These are phyloP conservation scores for Cladophialophora psammophila DNA, from an alignment of 2,329 filamentous ascomycete species.

Conservation along the genomic window DNA sequence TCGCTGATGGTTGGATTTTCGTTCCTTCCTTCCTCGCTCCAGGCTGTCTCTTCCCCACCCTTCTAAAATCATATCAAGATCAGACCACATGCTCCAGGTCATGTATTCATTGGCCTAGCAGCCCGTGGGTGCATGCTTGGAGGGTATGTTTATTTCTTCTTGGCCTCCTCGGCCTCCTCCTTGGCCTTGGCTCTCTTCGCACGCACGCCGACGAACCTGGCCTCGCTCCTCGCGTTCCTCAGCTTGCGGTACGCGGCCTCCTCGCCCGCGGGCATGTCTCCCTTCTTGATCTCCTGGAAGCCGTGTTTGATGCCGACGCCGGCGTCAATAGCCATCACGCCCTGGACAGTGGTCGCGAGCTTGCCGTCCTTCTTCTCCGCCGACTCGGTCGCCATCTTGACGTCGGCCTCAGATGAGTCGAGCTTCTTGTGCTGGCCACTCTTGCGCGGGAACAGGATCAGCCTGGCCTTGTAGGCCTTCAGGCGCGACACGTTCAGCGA, in stretches of 20 bases:
- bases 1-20: no score
- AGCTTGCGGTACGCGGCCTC: conserved; percentile 87
- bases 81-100: background rate
- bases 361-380: conserved; percentile 51
- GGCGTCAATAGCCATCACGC: conserved; percentile 76
- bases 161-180: conserved; percentile 68
- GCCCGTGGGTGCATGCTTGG: background rate
- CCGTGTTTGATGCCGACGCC: conserved; percentile 60
- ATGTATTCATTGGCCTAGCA: background rate
- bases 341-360: conserved; percentile 61
- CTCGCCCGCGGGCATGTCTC: conserved; percentile 78
- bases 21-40: background rate
- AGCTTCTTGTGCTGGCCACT: conserved; percentile 92
- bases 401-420: conserved; percentile 83
- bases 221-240: conserved; percentile 82
- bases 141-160: conserved; percentile 55
- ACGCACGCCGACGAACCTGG: conserved; percentile 79
- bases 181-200: conserved; percentile 94
- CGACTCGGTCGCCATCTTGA: conserved; percentile 68
- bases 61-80: background rate
- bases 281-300: conserved; percentile 80
- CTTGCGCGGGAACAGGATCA: conserved; percentile 98
- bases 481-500: conserved; percentile 95
- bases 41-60: background rate
- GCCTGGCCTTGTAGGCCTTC: conserved; percentile 93